Base-by-base conservation (phyloP, 352 stramenopile genomes). In the Thalassiosira mediterranea region DNA sequence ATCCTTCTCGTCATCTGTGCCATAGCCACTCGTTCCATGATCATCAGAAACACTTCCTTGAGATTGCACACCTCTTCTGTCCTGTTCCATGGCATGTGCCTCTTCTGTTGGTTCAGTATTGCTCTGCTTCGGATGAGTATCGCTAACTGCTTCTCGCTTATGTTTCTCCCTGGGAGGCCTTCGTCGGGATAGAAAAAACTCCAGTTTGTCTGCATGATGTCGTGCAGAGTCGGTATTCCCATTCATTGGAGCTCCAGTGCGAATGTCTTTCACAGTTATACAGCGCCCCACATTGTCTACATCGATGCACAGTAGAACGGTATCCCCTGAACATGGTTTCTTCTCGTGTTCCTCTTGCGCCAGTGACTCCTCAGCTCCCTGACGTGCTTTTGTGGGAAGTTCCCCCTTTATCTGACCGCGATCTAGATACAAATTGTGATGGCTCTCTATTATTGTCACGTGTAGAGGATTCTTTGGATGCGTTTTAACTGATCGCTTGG, bases 221-320 rank as follows among this genome's bases (percentile, higher is more conserved):
- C 4, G 17, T 53, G 17, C 8, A 53, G 17, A 13, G 25, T 32
- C 5, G 32, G 5, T 23, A 1, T 29, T 13, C 8, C 51, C 13
- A 3, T n/a, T 25, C 15, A 34, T 2, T 29, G 51, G 3, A 3
- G n/a, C 7, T 40, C 32, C 40, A 40, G 13, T 17, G 37, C 72
- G 72, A 29, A 77, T 51, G 38, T 81, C 72, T 52, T 81, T 81
- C 3, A 77, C 66, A 4, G 72, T 62, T 7, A 69, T 61, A 49
- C 19, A 67, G 11, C 64, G 42, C n/a, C 65, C 52, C 28, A 67
- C 42, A 31, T 61, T 63, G 49, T 81, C 72, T 3, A 81, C 58
- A 54, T 80, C 72, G 13, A 80, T 75, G 28, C 72, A 75, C 28
- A 76, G 31, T 5, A 70, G 0, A 48, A 34, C 17, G 13, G 62